Conservation (phyloP, 129 eudicot species). For the Pulicaria dysenterica region DNA sequence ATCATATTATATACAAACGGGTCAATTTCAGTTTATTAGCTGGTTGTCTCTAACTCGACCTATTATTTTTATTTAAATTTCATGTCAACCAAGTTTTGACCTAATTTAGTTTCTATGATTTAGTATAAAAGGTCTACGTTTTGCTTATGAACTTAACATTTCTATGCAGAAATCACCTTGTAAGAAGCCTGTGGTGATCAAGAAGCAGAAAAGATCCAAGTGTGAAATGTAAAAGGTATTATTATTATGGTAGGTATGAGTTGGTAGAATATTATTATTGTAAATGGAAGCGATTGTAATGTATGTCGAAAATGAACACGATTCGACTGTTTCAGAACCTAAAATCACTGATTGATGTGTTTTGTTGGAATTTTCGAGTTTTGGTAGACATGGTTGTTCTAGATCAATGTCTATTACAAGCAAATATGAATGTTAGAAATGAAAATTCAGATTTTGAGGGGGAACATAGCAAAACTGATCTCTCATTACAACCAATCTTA, state of each 20-base stretch:
- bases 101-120: not conserved
- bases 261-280: constrained; percentile 18
- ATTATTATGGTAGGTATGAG: not conserved
- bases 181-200: constrained; percentile 19
- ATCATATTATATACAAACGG: no score
- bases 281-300: constrained; percentile 18
- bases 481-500: no score
- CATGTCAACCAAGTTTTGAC: no score
- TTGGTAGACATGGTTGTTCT: no score
- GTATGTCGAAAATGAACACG: constrained; percentile 17
- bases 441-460: no score
- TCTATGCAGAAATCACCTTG: constrained; percentile 34
- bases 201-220: not conserved
- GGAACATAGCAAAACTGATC: no score
- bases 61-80: no score
- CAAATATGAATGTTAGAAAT: no score
- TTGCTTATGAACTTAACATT: not conserved
- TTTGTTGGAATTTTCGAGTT: no score
- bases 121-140: not conserved
- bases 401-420: no score
- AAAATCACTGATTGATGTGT: not conserved
- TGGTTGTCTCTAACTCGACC: no score
- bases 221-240: constrained; percentile 28
- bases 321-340: not conserved
- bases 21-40: no score